Evolutionary conservation across 148 eudicot species (phyloP), one percentile per base, ranked within the genome.

Genomic region (Silene conica): DNA sequence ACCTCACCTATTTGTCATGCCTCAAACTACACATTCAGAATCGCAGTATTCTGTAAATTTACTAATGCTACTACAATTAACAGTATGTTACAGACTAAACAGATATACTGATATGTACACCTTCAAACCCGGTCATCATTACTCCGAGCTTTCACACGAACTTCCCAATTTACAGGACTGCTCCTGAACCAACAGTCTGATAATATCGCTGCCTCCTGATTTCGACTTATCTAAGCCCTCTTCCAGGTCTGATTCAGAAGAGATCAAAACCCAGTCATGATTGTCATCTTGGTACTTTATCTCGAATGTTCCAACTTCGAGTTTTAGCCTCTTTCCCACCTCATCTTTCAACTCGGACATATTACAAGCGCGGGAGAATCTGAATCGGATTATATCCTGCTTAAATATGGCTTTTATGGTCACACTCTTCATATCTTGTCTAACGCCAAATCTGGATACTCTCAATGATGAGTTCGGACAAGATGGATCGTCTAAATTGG

Each of bases 211-310:
- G 19, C 94, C 87, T 15, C 92, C 85, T 55, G 82, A 84, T 76
- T 77, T 85, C 25, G 87, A 82, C 15, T 84, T 34, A 63, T 90
- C 92, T 1, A 90, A 26, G 66, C 94, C 90, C 60, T 93, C 94
- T 75, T 82, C 90, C 43, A 93, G 77, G 79, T 93, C 94, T 0
- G 89, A 86, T 26, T 93, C 90, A 48, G 91, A 90, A 22, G 85
- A 85, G 10, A 93, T 84, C 26, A 81, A 56, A 50, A 90, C 92
- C 91, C 89, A 86, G 66, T 93, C 94, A 11, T 87, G 89, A 76
- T 93, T 96, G 25, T 93, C 96, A 46, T 93, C 98, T 7, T 87
- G 82, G 79, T 93, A 89, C 85, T 89, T 93, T 22, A 93, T 84
- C 79, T 90, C 92, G 18, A 89, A 90, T 11, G 88, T 88, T 43